These are phyloP conservation scores for Hypoxylon sp. DNA, from an alignment of 2,329 filamentous ascomycete genomes.

Conservation along the genomic window DNA sequence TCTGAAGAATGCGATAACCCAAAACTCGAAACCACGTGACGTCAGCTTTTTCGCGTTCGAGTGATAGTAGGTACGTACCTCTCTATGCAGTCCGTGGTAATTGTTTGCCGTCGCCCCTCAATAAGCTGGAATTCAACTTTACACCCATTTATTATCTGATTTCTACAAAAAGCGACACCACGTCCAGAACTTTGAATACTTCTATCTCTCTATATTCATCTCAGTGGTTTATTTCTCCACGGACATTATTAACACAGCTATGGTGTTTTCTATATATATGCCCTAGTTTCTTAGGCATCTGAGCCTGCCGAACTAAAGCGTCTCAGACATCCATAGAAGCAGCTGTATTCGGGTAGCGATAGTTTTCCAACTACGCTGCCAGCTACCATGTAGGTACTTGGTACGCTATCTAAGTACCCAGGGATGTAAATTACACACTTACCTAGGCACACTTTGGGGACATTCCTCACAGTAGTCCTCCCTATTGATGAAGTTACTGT, in stretches of 20 bases:
- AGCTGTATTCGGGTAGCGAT: background rate
- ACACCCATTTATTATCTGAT: background rate
- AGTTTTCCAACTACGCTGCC: background rate
- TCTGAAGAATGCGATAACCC: constrained; percentile 14
- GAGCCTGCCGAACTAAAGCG: background rate
- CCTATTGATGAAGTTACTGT: background rate
- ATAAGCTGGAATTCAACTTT: background rate
- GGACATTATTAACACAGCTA: background rate
- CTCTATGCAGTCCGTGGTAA: constrained; percentile 1
- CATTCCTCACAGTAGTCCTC: background rate
- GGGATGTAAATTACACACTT: background rate
- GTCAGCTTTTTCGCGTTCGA: constrained; percentile 33
- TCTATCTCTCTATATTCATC: background rate
- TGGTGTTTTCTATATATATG: background rate
- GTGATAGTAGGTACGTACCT: background rate
- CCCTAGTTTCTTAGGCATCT: too few relatives aligned
- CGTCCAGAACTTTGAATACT: background rate
- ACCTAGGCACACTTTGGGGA: background rate
- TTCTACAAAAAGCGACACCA: background rate
- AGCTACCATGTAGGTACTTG: too few relatives aligned
- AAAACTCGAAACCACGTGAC: constrained; percentile 43
- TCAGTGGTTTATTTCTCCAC: background rate
- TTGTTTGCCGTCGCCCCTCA: background rate
- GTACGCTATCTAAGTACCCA: background rate
- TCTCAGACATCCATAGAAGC: background rate